Evolutionary conservation across 257 asterid species (phyloP), one percentile per base, ranked within the genome.

Genomic region (Fraxinus excelsior): DNA sequence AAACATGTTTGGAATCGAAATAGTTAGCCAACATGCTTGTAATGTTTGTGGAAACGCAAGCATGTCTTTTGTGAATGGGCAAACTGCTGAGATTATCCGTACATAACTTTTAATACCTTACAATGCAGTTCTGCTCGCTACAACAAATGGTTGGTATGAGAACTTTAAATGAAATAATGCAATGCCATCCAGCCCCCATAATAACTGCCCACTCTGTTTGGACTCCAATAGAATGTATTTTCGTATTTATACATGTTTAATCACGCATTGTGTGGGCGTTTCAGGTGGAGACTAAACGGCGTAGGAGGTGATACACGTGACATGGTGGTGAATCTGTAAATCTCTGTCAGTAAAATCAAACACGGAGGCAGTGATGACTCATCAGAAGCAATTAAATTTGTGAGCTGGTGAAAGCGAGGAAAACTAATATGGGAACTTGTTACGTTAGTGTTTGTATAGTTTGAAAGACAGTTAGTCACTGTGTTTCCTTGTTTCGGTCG

Each of bases 211-310:
- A 19, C 25, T 51, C 23, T 51, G 62, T 51, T 51, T 51, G 62
- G 23, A 18, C 23, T 51, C 21, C 9, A 18, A 18, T 49, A 18
- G 62, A 4, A 51, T 51, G 62, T 7, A 56, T 56, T n/a, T 56
- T n/a, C 26, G 18, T 18, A n/a, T 7, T 62, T 62, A 6, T 25
- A 62, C 19, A 9, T 12, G 35, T 26, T 23, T 8, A 62, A 3
- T 62, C n/a, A 26, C 35, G 28, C 19, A 1, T 8, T 62, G 19
- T 74, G 40, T 68, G 72, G 74, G 71, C 49, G 62, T 80, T 86
- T 78, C 90, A 93, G 98, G 97, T 91, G 81, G 92, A 87, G 53
- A 82, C 92, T 72, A 93, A 93, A 82, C 89, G 97, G 70, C 92
- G 98, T 13, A 84, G 98, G 82, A 87, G 92, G 88, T 88, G 86